These are phyloP conservation scores for Xylogone sp. DNA, from an alignment of 2,329 filamentous ascomycete genomes.

Conservation along the genomic window DNA sequence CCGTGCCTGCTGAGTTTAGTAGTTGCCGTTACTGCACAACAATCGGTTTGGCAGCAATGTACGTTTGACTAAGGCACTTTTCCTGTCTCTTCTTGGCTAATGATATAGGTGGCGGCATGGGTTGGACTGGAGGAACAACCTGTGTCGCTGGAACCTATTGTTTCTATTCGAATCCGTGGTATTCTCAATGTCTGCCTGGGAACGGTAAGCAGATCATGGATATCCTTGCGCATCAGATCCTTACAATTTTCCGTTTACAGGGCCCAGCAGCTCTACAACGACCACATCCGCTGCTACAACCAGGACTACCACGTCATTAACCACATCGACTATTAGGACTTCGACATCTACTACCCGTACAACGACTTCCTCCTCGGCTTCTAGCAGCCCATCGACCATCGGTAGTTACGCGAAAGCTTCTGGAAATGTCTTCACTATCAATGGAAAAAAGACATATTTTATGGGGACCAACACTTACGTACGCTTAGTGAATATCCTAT, in stretches of 20 bases:
- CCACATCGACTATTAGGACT: conserved; percentile 1
- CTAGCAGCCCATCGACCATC: conserved; percentile 8
- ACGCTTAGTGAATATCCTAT: neutral
- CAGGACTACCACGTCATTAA: neutral
- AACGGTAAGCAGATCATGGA: conserved; percentile 1
- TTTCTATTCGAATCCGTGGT: conserved; percentile 10
- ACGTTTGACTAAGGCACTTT: too few relatives aligned
- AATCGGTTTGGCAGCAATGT: too few relatives aligned
- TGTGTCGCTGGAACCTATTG: conserved; percentile 4
- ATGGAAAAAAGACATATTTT: conserved; percentile 44
- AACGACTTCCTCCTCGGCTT: conserved; percentile 4
- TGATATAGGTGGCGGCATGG: too few relatives aligned
- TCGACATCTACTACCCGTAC: conserved; percentile 3
- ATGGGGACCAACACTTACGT: conserved; percentile 50
- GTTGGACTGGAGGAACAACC: too few relatives aligned
- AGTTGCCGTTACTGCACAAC: too few relatives aligned
- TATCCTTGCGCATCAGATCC: neutral
- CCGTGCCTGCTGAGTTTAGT: too few relatives aligned
- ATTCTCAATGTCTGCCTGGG: conserved; percentile 14
- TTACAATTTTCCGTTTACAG: neutral
- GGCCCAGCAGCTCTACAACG: neutral
- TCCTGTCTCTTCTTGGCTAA: too few relatives aligned
- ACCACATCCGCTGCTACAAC: neutral
- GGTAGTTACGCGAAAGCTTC: conserved; percentile 17
- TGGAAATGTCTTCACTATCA: conserved; percentile 35